Percentiles rank a stretch among this genome's conserved stretches.
phyloP scores from a whole-genome alignment of 78 protist species.

The Pigoraptor vietnamica region DNA sequence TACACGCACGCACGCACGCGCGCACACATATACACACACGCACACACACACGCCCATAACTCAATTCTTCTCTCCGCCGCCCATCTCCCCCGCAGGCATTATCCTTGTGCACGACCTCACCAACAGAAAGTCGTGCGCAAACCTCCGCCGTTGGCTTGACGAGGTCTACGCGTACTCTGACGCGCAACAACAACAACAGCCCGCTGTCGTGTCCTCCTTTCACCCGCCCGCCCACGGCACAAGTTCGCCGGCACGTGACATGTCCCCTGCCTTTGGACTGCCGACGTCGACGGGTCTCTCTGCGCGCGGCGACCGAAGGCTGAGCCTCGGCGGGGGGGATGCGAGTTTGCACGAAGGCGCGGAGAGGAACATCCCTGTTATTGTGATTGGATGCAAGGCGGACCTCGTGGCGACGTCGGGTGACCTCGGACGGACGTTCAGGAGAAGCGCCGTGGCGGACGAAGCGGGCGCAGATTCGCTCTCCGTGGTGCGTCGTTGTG shows the following conservation, averaged over 20 bases:
- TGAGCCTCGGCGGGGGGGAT: neutral
- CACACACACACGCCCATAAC: neutral
- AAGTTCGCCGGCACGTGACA: neutral
- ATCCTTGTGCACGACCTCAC: conserved; percentile 30
- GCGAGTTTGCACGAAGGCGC: no score
- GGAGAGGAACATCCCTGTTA: neutral
- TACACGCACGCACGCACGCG: neutral
- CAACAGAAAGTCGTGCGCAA: conserved; percentile 22
- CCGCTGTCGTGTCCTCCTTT: neutral
- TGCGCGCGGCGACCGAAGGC: neutral
- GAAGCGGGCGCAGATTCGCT: neutral
- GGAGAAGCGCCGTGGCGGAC: neutral
- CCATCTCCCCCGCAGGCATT: neutral
- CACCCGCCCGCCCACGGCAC: neutral
- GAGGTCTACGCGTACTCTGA: neutral
- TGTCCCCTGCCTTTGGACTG: no score
- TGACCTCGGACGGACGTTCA: neutral
- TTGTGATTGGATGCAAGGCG: neutral
- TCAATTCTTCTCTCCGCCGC: neutral
- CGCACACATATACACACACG: neutral
- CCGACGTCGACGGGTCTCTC: no score
- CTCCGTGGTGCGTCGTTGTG: neutral
- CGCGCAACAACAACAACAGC: neutral
- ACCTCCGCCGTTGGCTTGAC: conserved; percentile 13
- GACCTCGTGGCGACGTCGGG: neutral